These are phyloP conservation scores for Blechomonas ayalai DNA, from an alignment of 208 protist genomes.

Conservation along the genomic window DNA sequence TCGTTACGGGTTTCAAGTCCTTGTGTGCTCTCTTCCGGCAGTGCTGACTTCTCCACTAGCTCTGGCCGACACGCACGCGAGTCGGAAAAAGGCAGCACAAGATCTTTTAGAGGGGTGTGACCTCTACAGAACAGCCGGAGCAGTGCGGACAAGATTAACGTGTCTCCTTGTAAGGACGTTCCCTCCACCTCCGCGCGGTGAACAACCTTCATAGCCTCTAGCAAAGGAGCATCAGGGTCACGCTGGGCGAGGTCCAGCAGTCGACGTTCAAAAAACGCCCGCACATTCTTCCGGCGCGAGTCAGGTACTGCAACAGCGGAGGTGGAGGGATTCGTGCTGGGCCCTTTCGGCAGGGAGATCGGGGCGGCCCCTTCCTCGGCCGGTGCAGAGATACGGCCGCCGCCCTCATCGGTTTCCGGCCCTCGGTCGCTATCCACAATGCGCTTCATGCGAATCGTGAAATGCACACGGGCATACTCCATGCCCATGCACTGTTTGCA, in stretches of 20 bases:
- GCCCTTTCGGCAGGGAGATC: slow-evolving; percentile 7
- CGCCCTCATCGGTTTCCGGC: neutral
- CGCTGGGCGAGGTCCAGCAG: slow-evolving; percentile 44
- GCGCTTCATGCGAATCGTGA: slow-evolving; percentile 36
- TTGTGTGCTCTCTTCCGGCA: too few species aligned
- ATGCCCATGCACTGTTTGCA: slow-evolving; percentile 64
- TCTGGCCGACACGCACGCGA: slow-evolving; percentile 38
- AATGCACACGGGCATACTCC: slow-evolving; percentile 63
- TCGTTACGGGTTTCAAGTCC: too few species aligned
- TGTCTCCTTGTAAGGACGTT: slow-evolving; percentile 60
- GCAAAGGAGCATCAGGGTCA: slow-evolving; percentile 25
- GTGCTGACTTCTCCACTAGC: slow-evolving; percentile 12
- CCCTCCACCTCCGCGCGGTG: slow-evolving; percentile 80
- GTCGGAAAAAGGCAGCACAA: slow-evolving; percentile 36
- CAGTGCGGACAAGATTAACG: slow-evolving; percentile 46
- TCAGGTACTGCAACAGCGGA: slow-evolving; percentile 12
- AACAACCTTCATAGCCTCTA: slow-evolving; percentile 69
- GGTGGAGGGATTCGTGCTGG: neutral
- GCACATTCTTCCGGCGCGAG: slow-evolving; percentile 48
- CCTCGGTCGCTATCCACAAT: too few species aligned
- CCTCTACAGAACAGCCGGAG: slow-evolving; percentile 60
- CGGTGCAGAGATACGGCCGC: slow-evolving; percentile 2
- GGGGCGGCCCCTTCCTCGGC: slow-evolving; percentile 6
- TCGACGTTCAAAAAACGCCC: slow-evolving; percentile 62
- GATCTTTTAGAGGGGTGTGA: slow-evolving; percentile 29